A percentile compares a stretch with the other conserved stretches of the same genome.
These are phyloP conservation scores for Blastobotrys peoriensis DNA, from an alignment of 805 yeast genomes.

Conservation along the genomic window DNA sequence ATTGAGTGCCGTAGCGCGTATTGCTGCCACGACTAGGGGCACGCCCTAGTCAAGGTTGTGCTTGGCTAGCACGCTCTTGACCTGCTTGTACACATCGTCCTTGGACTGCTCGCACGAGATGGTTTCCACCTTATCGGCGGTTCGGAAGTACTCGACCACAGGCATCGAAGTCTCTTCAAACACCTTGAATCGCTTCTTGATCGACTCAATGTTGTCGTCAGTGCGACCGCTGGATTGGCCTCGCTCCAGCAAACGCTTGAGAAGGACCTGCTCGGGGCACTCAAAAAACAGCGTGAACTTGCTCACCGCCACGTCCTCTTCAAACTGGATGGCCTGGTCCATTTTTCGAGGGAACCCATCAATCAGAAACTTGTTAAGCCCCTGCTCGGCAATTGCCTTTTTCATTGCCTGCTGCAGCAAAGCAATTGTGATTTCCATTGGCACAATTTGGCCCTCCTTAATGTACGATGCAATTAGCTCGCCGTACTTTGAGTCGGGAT, in stretches of 20 bases:
- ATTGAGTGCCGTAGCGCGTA: background rate
- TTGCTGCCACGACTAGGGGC: no score
- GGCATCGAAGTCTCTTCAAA: slow-evolving; percentile 5
- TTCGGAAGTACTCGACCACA: slow-evolving; percentile 7
- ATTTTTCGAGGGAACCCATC: slow-evolving; percentile 93
- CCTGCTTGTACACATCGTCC: slow-evolving; percentile 67
- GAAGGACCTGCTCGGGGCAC: slow-evolving; percentile 65
- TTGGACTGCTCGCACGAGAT: slow-evolving; percentile 76
- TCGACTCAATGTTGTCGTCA: slow-evolving; percentile 6
- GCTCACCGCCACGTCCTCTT: slow-evolving; percentile 40
- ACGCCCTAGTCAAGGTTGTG: background rate
- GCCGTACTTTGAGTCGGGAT: slow-evolving; percentile 72
- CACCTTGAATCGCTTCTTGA: slow-evolving; percentile 6
- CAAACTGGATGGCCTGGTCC: slow-evolving; percentile 88
- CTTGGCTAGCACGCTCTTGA: slow-evolving; percentile 55
- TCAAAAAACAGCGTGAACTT: slow-evolving; percentile 12
- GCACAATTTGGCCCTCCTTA: slow-evolving; percentile 79
- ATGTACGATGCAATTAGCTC: slow-evolving; percentile 74
- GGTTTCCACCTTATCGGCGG: slow-evolving; percentile 37
- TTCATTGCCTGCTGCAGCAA: slow-evolving; percentile 67
- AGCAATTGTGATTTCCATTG: slow-evolving; percentile 77
- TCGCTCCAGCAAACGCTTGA: slow-evolving; percentile 24
- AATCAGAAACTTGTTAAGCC: slow-evolving; percentile 55
- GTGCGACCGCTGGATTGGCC: slow-evolving; percentile 5
- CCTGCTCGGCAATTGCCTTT: slow-evolving; percentile 36